A percentile compares a stretch with the other conserved stretches of the same genome.
Evolutionary conservation across 257 asterid genomes (phyloP).

Genomic region (Oldenlandia corymbosa): DNA sequence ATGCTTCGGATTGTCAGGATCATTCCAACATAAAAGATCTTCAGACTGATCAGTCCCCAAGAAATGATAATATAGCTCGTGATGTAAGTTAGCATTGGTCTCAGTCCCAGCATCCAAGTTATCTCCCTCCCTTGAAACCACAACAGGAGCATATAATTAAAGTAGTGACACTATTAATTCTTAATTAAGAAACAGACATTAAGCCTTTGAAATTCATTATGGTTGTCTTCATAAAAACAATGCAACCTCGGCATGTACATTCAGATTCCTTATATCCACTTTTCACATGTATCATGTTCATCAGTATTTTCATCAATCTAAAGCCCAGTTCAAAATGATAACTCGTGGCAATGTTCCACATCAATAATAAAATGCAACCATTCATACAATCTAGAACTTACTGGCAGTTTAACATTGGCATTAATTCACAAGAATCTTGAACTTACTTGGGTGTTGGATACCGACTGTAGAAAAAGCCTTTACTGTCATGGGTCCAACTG

Average conservation of each 20-base stretch:
- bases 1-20: conserved; percentile 73
- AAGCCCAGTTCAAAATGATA: background rate
- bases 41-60: conserved; percentile 89
- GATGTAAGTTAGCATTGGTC: conserved; percentile 72
- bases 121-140: conserved; percentile 54
- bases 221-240: background rate
- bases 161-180: background rate
- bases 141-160: background rate
- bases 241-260: background rate
- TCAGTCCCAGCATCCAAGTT: conserved; percentile 85
- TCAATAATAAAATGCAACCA: too few relatives aligned
- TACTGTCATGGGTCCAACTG: conserved; percentile 86
- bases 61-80: conserved; percentile 82
- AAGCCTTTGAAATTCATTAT: background rate
- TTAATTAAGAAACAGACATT: background rate
- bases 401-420: too few relatives aligned
- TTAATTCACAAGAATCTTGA: background rate
- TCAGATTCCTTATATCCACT: background rate
- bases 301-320: background rate
- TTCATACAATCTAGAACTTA: too few relatives aligned
- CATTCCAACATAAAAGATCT: conserved; percentile 84
- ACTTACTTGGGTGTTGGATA: conserved; percentile 85
- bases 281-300: too few relatives aligned
- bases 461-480: conserved; percentile 91
- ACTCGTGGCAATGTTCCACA: too few relatives aligned